Evolutionary conservation across 2,329 filamentous ascomycete species (phyloP).

Genomic region (Beauveria scarabaeidicola): DNA sequence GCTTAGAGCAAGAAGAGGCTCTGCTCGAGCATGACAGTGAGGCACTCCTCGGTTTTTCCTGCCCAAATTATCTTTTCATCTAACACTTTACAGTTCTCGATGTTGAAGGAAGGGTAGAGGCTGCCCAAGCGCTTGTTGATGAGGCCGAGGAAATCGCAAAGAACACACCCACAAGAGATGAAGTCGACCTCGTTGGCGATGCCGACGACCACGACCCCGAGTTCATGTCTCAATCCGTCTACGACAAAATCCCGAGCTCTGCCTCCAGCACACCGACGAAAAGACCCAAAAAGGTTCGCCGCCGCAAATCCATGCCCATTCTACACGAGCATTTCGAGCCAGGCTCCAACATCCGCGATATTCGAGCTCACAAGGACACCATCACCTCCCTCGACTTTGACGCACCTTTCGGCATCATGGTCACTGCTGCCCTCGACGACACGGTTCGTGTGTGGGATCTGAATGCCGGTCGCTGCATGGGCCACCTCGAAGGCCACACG

Average conservation of each 20-base stretch:
- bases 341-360: constrained; percentile 78
- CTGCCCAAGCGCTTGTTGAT: constrained; percentile 49
- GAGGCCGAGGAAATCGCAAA: constrained; percentile 49
- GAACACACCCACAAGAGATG: constrained; percentile 42
- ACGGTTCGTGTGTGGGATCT: constrained; percentile 94
- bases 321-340: constrained; percentile 92
- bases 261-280: constrained; percentile 38
- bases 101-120: constrained; percentile 52
- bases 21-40: constrained; percentile 80
- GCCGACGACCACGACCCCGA: constrained; percentile 39
- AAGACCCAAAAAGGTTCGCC: constrained; percentile 45
- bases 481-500: constrained; percentile 84
- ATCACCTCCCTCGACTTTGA: constrained; percentile 94
- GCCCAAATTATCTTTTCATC: constrained; percentile 11
- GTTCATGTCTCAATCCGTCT: constrained; percentile 98
- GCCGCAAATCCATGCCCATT: constrained; percentile 83
- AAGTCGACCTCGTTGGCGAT: constrained; percentile 44
- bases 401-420: constrained; percentile 91
- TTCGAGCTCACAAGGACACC: constrained; percentile 79
- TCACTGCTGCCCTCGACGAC: constrained; percentile 86
- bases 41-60: constrained; percentile 22
- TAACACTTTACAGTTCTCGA: constrained; percentile 48
- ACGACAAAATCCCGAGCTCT: constrained; percentile 72
- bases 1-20: constrained; percentile 82
- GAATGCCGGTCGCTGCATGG: constrained; percentile 86